phyloP scores from a whole-genome alignment of 179 eudicot species.

The Vitellaria paradoxa region DNA sequence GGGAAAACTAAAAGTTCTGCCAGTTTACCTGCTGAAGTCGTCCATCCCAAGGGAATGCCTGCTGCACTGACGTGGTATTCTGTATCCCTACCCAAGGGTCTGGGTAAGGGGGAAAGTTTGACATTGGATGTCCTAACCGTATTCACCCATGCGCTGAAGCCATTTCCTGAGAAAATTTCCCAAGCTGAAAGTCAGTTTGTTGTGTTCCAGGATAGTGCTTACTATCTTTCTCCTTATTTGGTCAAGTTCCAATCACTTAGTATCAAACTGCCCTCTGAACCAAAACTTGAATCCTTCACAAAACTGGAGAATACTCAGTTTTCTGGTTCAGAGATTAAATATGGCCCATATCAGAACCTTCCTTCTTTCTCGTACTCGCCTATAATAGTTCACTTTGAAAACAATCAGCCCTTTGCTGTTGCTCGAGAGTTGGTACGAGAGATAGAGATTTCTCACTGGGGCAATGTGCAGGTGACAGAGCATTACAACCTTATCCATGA shows the following conservation, averaged over 20 bases:
- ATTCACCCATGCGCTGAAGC: slow-evolving; percentile 65
- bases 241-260: slow-evolving; percentile 70
- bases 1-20: slow-evolving; percentile 52
- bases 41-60: slow-evolving; percentile 59
- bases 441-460: slow-evolving; percentile 99
- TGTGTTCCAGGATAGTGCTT: slow-evolving; percentile 70
- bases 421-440: slow-evolving; percentile 89
- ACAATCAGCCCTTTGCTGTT: slow-evolving; percentile 75
- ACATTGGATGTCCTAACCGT: slow-evolving; percentile 67
- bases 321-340: slow-evolving; percentile 89
- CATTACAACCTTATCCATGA: slow-evolving; percentile 83
- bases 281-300: slow-evolving; percentile 80
- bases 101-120: slow-evolving; percentile 59
- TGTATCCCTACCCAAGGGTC: slow-evolving; percentile 60
- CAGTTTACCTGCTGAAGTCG: slow-evolving; percentile 49
- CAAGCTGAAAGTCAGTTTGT: slow-evolving; percentile 85
- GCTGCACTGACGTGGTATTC: slow-evolving; percentile 57
- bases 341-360: slow-evolving; percentile 85
- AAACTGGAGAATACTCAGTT: slow-evolving; percentile 64
- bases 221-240: slow-evolving; percentile 73
- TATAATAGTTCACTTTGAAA: slow-evolving; percentile 67
- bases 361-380: slow-evolving; percentile 64
- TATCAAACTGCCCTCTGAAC: slow-evolving; percentile 77
- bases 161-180: slow-evolving; percentile 87
- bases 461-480: slow-evolving; percentile 91